phyloP scores from a whole-genome alignment of 305 asterid genomes.

The Solanum aculeatissimum region DNA sequence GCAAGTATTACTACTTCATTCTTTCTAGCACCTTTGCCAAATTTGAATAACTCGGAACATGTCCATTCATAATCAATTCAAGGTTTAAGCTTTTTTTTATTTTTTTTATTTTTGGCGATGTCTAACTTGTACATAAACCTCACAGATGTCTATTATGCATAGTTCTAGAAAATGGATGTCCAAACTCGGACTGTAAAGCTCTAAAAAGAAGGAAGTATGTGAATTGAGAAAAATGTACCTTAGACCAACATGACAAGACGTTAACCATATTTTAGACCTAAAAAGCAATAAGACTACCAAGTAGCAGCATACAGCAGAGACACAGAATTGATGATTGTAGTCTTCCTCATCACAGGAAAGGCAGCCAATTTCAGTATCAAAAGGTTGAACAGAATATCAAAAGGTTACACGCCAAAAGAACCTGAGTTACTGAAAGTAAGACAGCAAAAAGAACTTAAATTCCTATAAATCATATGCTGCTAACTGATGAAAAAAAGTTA shows the following conservation, averaged over 20 bases:
- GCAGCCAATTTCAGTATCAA: neutral
- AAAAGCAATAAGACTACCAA: neutral
- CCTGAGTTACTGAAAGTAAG: neutral
- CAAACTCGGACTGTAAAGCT: neutral
- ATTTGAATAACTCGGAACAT: neutral
- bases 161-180: neutral
- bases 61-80: neutral
- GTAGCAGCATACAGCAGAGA: neutral
- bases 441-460: neutral
- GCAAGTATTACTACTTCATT: neutral
- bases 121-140: neutral
- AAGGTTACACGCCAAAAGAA: neutral
- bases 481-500: neutral
- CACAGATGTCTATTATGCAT: neutral
- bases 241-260: neutral
- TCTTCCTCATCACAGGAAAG: neutral
- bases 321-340: neutral
- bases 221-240: neutral
- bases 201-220: neutral
- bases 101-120: neutral
- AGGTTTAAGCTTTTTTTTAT: neutral
- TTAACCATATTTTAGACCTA: neutral
- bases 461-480: neutral
- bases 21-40: neutral
- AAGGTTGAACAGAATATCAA: neutral